A percentile compares a stretch with the other conserved stretches of the same genome.
Evolutionary conservation across 2,329 filamentous ascomycete species (phyloP).

Genomic region (Pezicula carpinea): DNA sequence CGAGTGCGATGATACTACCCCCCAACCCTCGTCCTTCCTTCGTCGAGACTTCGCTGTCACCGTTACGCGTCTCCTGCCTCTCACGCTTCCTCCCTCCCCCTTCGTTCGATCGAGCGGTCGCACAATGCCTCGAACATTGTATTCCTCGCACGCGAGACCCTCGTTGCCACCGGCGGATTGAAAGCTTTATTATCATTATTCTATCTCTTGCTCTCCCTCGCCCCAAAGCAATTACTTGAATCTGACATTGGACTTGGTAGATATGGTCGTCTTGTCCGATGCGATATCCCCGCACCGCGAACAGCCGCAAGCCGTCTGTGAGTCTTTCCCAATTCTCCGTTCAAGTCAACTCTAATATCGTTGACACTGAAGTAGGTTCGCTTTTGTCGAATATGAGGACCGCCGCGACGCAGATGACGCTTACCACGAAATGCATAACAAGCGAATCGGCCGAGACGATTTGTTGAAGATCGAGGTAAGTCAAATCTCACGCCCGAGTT

Average conservation of each 20-base stretch:
- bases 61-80: conserved; percentile 37
- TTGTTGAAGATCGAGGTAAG: conserved; percentile 94
- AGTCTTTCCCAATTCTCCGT: conserved; percentile 39
- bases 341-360: conserved; percentile 26
- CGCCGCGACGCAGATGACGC: conserved; percentile 97
- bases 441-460: conserved; percentile 93
- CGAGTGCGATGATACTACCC: conserved; percentile 34
- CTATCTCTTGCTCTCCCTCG: conserved; percentile 20
- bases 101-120: conserved; percentile 35
- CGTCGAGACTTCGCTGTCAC: conserved; percentile 40
- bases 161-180: conserved; percentile 20
- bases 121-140: conserved; percentile 28
- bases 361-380: conserved; percentile 61
- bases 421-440: conserved; percentile 99
- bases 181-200: conserved; percentile 18
- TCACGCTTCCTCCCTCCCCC: conserved; percentile 31
- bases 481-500: conserved; percentile 1
- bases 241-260: conserved; percentile 44
- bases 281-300: conserved; percentile 94
- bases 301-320: conserved; percentile 93
- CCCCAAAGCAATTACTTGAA: conserved; percentile 9
- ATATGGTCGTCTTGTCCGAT: conserved; percentile 95
- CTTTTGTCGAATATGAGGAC: conserved; percentile 98
- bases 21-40: conserved; percentile 30
- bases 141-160: conserved; percentile 18